Base-by-base conservation (phyloP, 768 basidiomycete genomes). In the Sutorius australiensis region DNA sequence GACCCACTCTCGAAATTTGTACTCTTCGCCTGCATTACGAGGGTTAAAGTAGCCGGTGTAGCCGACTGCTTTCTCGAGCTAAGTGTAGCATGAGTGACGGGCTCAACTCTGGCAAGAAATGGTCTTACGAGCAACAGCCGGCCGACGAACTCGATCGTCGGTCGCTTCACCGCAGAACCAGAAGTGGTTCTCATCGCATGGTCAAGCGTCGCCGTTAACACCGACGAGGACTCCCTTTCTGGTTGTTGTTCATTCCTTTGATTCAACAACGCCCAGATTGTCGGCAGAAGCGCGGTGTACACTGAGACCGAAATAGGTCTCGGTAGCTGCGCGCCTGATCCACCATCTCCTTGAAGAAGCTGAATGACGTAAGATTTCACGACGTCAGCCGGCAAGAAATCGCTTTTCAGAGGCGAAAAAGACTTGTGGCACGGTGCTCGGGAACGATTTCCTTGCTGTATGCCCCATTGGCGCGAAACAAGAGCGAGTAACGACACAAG, bases 81-180 rank as follows among this genome's bases (percentile, higher is more conserved):
- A 60, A 3, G 42, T 33, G 28, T 31, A 55, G 24, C 16, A 43
- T 62, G 11, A 61, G 46, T 41, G 27, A 44, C 28, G 39, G 19
- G 12, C 17, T 27, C 40, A 42, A 27, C 24, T 32, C 42, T 9
- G 28, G 27, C 34, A 31, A 41, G 33, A 36, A 36, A 6, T 10
- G 16, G 31, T 14, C 80, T 66, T 57, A 95, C 92, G 59, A 93
- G 72, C 32, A 84, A 68, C 7, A 94, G 68, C 13, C 85, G 74
- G 27, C 80, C 82, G 19, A 95, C 66, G 67, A 97, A 95, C 58
- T 88, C 86, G 42, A 90, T 75, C 6, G 88, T 86, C 28, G 78
- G 57, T 48, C 76, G 72, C 70, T 94, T 92, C 36, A 80, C 77
- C 9, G 77, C 75, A 13, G 87, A 84, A 46, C 75, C 80, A 16